Base-by-base conservation (phyloP, 2,329 filamentous ascomycete species). In the Alternaria ventricosa region DNA sequence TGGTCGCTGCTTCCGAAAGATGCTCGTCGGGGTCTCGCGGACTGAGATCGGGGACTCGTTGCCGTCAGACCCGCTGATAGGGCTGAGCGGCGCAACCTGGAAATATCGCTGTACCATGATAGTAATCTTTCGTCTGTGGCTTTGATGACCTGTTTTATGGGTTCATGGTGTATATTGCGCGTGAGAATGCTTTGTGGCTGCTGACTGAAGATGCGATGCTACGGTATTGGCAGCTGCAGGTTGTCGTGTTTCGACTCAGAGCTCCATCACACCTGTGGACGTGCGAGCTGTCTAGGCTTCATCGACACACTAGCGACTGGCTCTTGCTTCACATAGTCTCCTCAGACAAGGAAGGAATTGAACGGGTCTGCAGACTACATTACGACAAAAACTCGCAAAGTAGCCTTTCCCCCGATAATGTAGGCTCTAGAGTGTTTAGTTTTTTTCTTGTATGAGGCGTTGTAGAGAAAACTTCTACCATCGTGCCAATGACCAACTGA, bases 1-100 rank as follows among this genome's bases (percentile, higher is more conserved):
- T 27, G 33, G 27, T 41, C 12, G 25, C 7, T 25, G 22, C 13
- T 67, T 56, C 70, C 70, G 70, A 49, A 50, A 64, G 28, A 66
- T 70, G 57, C 36, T 69, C 66, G 70, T 64, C 71, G 67, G 68
- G 44, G 46, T 28, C 47, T 57, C 30, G 49, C 41, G 18, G 46
- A 51, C 41, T 27, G 46, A 49, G 25, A 25, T 69, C 66, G 71
- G 64, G 59, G 45, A 64, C 51, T 65, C 56, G 57, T 18, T 53
- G 56, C 59, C 51, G 41, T 49, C 45, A 41, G 58, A 56, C 64
- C 67, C 65, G 65, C 66, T 33, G 20, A 18, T 55, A 58, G 36
- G 53, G 49, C 54, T 57, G 58, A 55, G n/a, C 30, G n/a, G 57
- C 13, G 44, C 33, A 59, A 36, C 49, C 18, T 53, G 5, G 30